Evolutionary conservation across 179 eudicot genomes (phyloP).

Genomic region (Carnegiea gigantea): DNA sequence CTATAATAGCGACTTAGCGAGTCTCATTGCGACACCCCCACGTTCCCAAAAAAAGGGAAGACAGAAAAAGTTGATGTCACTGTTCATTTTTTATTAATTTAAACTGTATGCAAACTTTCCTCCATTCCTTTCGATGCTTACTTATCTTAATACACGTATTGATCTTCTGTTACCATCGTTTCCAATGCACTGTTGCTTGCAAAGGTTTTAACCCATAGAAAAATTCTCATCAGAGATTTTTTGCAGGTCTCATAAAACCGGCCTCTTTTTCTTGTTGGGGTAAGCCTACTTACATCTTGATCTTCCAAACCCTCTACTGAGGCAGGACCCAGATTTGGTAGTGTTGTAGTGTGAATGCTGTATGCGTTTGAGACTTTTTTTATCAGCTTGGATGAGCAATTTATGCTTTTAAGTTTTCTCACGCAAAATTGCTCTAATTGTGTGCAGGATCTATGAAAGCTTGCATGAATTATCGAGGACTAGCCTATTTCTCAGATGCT

Average conservation of each 20-base stretch:
- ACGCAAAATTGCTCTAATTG: not conserved
- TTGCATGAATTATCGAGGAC: constrained; percentile 13
- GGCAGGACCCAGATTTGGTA: not conserved
- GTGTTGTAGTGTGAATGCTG: not conserved
- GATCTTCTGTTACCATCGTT: not conserved
- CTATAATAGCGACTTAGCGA: not conserved
- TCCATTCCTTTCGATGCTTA: not conserved
- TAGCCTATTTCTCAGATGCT: constrained; percentile 1
- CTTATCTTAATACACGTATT: not conserved
- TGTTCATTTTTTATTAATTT: not conserved
- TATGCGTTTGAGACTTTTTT: not conserved
- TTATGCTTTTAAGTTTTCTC: not conserved
- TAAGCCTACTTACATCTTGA: not conserved
- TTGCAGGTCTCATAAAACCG: not conserved
- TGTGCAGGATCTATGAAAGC: constrained; percentile 22
- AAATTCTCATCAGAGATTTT: not conserved
- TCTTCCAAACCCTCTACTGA: not conserved
- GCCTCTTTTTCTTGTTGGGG: not conserved
- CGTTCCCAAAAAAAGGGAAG: no score
- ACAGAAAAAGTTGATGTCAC: no score
- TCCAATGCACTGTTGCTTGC: not conserved
- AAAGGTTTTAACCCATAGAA: no score
- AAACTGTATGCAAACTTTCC: no score
- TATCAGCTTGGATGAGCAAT: not conserved
- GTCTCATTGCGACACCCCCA: not conserved